These are phyloP conservation scores for Actinomortierella ambigua DNA, from an alignment of 371 early-diverging fungal species.

Conservation along the genomic window DNA sequence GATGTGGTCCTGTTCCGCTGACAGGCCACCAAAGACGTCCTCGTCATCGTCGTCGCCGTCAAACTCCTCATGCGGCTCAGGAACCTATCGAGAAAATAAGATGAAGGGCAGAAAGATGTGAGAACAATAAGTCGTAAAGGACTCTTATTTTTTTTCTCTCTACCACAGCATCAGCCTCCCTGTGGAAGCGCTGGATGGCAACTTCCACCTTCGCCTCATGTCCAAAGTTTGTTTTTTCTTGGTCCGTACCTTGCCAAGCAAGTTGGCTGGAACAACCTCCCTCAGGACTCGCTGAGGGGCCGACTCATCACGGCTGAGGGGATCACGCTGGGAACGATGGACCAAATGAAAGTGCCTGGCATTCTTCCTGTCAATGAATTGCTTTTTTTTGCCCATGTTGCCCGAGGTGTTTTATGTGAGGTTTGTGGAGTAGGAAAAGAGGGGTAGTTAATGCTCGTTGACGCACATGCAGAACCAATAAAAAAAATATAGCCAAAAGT, in stretches of 20 bases:
- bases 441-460: too few relatives aligned
- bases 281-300: conserved; percentile 84
- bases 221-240: too few relatives aligned
- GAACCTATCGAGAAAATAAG: conserved; percentile 3
- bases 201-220: too few relatives aligned
- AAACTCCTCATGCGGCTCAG: conserved; percentile 22
- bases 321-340: conserved; percentile 96
- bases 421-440: too few relatives aligned
- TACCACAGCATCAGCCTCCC: too few relatives aligned
- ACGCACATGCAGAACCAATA: too few relatives aligned
- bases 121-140: too few relatives aligned
- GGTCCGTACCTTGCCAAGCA: conserved; percentile 65
- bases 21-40: conserved; percentile 19
- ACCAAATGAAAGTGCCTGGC: conserved; percentile 90
- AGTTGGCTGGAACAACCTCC: conserved; percentile 73
- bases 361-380: conserved; percentile 86
- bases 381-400: conserved; percentile 52
- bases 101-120: too few relatives aligned
- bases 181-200: too few relatives aligned
- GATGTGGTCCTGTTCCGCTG: conserved; percentile 24
- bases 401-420: too few relatives aligned
- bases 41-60: conserved; percentile 35
- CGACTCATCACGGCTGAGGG: conserved; percentile 81
- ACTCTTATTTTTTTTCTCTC: too few relatives aligned
- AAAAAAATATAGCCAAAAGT: too few relatives aligned